Evolutionary conservation across 176 grass and related monocot genomes (phyloP), one percentile per base, ranked within the genome.

Genomic region (Juncus effusus): DNA sequence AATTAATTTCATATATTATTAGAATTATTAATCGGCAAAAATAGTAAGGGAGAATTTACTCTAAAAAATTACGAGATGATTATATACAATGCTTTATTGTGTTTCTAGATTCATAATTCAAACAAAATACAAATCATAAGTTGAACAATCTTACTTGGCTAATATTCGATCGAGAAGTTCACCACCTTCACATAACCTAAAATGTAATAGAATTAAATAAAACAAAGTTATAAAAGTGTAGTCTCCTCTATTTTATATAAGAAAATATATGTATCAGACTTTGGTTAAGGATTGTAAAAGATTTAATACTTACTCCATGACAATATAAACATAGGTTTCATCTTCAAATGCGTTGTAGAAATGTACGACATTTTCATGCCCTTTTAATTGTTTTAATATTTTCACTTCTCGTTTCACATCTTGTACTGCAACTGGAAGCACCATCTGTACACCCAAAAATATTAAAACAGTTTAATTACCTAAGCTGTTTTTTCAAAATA

Each of bases 301-400:
- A 28, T 28, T 28, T 47, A 6, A 47, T 47, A 76, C 91, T 85
- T 96, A 96, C 91, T 96, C 91, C 91, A 96, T 96, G 68, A 90
- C 91, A 77, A 96, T 96, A 65, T 88, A 96, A 14, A 90, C 87
- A 85, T 81, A 96, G 62, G 52, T 51, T 40, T 81, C 84, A 74
- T 96, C 91, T 79, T 96, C 91, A 52, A 85, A 96, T 65, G 91
- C 84, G 83, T 88, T 90, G 74, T 83, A 87, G 77, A 90, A 90
- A 59, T 90, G 79, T 19, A 96, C 91, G 61, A 90, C 73, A 81
- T 90, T 96, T 76, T 96, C 91, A 60, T 96, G 91, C 6, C 87
- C 91, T 54, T 85, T 76, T 78, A 96, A 70, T 40, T 76, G 81
- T 76, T 87, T 96, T 56, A 96, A 57, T 85, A 96, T 96, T 84